Evolutionary conservation across 495 filamentous ascomycete genomes (phyloP), one percentile per base, ranked within the genome.

Genomic region (Penicillium robsamsonii): DNA sequence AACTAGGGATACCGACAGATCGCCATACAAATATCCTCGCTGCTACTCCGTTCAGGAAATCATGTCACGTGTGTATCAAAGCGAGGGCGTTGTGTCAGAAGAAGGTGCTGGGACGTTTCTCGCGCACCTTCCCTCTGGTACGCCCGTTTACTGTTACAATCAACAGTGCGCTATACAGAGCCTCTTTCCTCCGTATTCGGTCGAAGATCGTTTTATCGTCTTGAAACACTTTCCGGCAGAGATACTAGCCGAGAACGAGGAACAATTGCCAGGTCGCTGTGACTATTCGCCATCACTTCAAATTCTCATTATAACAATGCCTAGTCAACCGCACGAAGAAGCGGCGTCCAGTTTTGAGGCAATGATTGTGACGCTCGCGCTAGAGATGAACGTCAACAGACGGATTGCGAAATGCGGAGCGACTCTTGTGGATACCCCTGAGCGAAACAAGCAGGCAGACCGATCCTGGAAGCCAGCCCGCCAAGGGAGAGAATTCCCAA

Each of bases 401-500:
- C 17, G 17, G 5, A 20, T 42, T 20, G 40, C 4, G 10, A 6
- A 6, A 1, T 22, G 40, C 13, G 40, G 40, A 22, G 7, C 6
- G 4, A 42, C 40, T 22, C 17, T 1, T 7, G 9, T 42, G 0
- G 40, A 48, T 40, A 55, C 35, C 4, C n/a, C 53, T 18, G 53
- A 11, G 5, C 44, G 53, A 48, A 20, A 10, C 22, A 55, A 55
- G 35, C 43, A 48, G 44, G 53, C 53, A 29, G 53, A 48, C 45
- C 31, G 53, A 15, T 40, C 44, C 5, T 55, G 53, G 53, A 31
- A 13, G 35, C 53, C 53, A 29, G 5, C 5, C 22, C 31, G 33
- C 33, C 53, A 55, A 55, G 53, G 13, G 13, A 55, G 53, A 31
- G 5, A 55, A 48, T 48, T 47, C 8, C 53, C 53, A 18, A 55